Percentiles rank a stretch among this genome's conserved stretches.
These are phyloP conservation scores for Chalciporus sp. DNA, from an alignment of 1,284 basidiomycete species.

Conservation along the genomic window DNA sequence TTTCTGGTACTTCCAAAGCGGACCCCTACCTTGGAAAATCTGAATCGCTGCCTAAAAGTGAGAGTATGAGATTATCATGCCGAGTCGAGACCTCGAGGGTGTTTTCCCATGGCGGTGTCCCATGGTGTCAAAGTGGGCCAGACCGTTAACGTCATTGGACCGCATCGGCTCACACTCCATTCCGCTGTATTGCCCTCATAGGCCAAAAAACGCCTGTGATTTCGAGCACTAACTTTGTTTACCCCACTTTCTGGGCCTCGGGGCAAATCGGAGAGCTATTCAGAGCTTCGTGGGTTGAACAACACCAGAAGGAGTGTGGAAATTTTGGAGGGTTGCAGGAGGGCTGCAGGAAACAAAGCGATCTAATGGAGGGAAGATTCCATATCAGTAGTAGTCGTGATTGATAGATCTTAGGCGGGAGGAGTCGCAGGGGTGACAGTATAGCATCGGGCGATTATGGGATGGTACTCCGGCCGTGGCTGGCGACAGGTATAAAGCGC, in stretches of 20 bases:
- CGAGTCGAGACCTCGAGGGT: not conserved
- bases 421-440: conserved; percentile 20
- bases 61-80: too few species aligned
- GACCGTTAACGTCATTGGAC: not conserved
- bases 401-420: conserved; percentile 15
- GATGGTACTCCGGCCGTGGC: conserved; percentile 37
- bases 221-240: not conserved
- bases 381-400: not conserved
- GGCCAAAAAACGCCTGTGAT: not conserved
- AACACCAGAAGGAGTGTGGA: not conserved
- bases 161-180: conserved; percentile 9
- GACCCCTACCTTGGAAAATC: not conserved
- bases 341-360: conserved; percentile 3
- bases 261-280: conserved; percentile 20
- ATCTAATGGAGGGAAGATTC: not conserved
- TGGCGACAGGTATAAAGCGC: conserved; percentile 34
- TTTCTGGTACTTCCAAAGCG: not conserved
- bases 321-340: not conserved
- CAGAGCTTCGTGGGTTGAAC: not conserved
- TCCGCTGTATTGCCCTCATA: not conserved
- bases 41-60: too few species aligned
- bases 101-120: not conserved
- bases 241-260: conserved; percentile 11
- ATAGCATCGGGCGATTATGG: conserved; percentile 41
- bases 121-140: not conserved